Percentiles rank a stretch among this genome's conserved stretches.
phyloP scores from a whole-genome alignment of 176 grass and related monocot genomes.

The Oryza glumipatula region DNA sequence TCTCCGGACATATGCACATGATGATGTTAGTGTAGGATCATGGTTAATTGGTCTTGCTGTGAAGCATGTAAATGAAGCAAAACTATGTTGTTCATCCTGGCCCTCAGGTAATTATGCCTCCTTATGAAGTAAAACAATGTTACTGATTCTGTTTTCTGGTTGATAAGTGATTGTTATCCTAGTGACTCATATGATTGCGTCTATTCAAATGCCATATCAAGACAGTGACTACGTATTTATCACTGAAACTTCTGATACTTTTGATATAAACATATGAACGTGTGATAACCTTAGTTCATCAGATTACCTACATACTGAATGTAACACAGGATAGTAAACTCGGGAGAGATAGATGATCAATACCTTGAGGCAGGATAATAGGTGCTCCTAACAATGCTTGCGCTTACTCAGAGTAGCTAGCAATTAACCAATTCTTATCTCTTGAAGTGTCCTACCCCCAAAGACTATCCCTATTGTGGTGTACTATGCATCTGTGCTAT shows the following conservation, averaged over 20 bases:
- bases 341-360: neutral
- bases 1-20: constrained; percentile 93
- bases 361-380: neutral
- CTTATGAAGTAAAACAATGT: neutral
- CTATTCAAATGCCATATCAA: neutral
- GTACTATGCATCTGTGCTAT: neutral
- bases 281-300: neutral
- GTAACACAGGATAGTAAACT: neutral
- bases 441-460: neutral
- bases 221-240: too few species aligned
- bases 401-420: neutral
- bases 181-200: neutral
- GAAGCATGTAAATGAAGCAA: constrained; percentile 95
- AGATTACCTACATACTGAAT: neutral
- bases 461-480: neutral
- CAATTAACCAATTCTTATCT: neutral
- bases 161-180: neutral
- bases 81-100: constrained; percentile 95
- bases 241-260: too few species aligned
- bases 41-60: constrained; percentile 96
- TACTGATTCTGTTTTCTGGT: constrained; percentile 19
- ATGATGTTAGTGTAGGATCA: constrained; percentile 97
- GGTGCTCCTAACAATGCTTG: neutral
- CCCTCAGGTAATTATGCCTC: constrained; percentile 66
- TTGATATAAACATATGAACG: too few species aligned